Percentiles rank a stretch among this genome's conserved stretches.
phyloP scores from a whole-genome alignment of 1,284 basidiomycete species.

The Cryptococcus amylolentus region DNA sequence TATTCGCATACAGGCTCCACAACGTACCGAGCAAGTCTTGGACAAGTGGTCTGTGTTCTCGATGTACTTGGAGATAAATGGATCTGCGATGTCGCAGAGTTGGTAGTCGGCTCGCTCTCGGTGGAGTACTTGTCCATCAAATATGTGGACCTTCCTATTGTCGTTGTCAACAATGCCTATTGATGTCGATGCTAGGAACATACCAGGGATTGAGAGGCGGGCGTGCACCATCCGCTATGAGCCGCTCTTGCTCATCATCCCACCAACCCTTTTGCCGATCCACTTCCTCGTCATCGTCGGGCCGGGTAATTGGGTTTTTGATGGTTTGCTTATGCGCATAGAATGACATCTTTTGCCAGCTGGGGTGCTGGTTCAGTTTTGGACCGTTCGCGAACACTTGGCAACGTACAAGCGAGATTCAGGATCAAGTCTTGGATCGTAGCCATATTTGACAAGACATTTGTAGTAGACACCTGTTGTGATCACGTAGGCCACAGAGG shows the following conservation, averaged over 20 bases:
- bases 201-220: conserved; percentile 33
- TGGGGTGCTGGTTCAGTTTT: conserved; percentile 3
- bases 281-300: conserved; percentile 16
- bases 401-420: conserved; percentile 65
- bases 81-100: conserved; percentile 84
- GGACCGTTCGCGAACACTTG: not conserved
- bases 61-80: conserved; percentile 73
- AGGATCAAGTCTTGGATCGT: conserved; percentile 75
- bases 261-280: conserved; percentile 30
- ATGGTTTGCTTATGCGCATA: conserved; percentile 18
- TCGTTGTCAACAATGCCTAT: not conserved
- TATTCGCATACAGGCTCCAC: not conserved
- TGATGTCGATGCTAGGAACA: conserved; percentile 2
- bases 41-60: conserved; percentile 64
- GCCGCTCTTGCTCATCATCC: conserved; percentile 32
- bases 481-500: conserved; percentile 69
- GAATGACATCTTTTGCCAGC: conserved; percentile 20
- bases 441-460: conserved; percentile 77
- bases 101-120: conserved; percentile 87
- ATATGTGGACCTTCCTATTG: conserved; percentile 66
- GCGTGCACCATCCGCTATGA: conserved; percentile 29
- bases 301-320: conserved; percentile 15
- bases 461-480: conserved; percentile 93
- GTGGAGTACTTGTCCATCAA: conserved; percentile 75
- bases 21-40: conserved; percentile 66